These are phyloP conservation scores for Hyaloscypha variabilis DNA, from an alignment of 495 filamentous ascomycete genomes.

Conservation along the genomic window DNA sequence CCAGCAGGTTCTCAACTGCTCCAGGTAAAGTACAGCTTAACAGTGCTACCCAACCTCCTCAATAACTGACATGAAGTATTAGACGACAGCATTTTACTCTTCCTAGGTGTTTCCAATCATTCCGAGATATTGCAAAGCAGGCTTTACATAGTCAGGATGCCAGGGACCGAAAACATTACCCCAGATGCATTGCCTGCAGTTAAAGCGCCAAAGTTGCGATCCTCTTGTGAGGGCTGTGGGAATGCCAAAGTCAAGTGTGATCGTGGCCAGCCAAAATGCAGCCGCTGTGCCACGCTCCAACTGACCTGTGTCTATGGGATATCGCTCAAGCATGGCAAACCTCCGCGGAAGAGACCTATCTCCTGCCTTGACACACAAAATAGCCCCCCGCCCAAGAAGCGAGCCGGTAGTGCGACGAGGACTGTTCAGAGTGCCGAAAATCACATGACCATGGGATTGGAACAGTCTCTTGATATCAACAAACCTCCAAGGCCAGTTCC, in stretches of 20 bases:
- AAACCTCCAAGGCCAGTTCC: constrained; percentile 4
- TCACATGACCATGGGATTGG: constrained; percentile 5
- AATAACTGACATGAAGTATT: not conserved
- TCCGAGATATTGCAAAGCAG: constrained; percentile 10
- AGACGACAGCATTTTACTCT: not conserved
- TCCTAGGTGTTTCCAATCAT: not conserved
- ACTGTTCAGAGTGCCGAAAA: constrained; percentile 10
- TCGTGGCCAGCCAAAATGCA: constrained; percentile 40
- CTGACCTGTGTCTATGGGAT: constrained; percentile 44
- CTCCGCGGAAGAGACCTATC: constrained; percentile 20
- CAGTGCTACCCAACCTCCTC: not conserved
- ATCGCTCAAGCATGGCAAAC: constrained; percentile 36
- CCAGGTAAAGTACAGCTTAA: not conserved
- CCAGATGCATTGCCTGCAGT: not conserved
- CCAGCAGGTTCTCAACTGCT: not conserved
- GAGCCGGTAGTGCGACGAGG: not conserved
- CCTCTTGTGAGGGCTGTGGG: constrained; percentile 43
- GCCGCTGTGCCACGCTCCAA: constrained; percentile 39
- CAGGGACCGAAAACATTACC: constrained; percentile 2
- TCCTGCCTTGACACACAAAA: not conserved
- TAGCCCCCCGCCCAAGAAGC: constrained; percentile 1
- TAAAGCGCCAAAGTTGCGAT: constrained; percentile 35
- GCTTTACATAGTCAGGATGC: constrained; percentile 6
- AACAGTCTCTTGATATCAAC: constrained; percentile 10
- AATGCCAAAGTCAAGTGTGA: constrained; percentile 43